phyloP scores from a whole-genome alignment of 2,329 filamentous ascomycete genomes.

The Paecilomyces sp. region DNA sequence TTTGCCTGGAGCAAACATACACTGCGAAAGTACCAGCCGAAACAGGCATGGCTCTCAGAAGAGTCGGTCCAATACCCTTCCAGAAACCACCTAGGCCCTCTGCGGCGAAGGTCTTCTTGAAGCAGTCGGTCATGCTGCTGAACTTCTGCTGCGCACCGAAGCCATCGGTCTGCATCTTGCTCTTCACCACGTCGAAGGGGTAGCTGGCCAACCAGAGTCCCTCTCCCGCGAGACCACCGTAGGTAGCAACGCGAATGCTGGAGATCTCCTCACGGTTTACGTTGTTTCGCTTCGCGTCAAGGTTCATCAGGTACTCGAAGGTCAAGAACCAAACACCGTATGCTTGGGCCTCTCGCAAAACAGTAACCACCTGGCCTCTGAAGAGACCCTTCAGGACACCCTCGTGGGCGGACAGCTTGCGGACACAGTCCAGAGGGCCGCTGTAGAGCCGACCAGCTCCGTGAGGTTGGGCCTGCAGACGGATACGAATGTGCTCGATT shows the following conservation, averaged over 20 bases:
- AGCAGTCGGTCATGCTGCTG: constrained; percentile 80
- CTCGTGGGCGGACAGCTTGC: constrained; percentile 65
- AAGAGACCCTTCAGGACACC: constrained; percentile 70
- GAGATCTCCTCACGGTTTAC: constrained; percentile 71
- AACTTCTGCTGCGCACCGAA: constrained; percentile 69
- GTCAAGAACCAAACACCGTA: constrained; percentile 94
- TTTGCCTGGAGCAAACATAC: constrained; percentile 23
- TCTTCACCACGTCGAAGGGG: constrained; percentile 96
- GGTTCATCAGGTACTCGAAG: constrained; percentile 95
- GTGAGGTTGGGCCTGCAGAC: constrained; percentile 93
- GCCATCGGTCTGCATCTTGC: constrained; percentile 98
- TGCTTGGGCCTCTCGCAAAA: constrained; percentile 83
- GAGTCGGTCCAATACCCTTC: constrained; percentile 85
- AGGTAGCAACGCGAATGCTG: constrained; percentile 78
- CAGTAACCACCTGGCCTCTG: constrained; percentile 78
- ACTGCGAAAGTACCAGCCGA: constrained; percentile 96
- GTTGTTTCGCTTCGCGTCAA: constrained; percentile 70
- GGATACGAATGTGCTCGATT: constrained; percentile 95
- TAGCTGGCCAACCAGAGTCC: constrained; percentile 89
- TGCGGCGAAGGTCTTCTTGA: constrained; percentile 68
- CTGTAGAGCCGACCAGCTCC: constrained; percentile 68
- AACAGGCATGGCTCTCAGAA: constrained; percentile 93
- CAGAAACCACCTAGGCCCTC: constrained; percentile 84
- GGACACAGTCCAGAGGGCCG: constrained; percentile 84
- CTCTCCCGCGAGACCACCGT: constrained; percentile 90